Percentiles rank a stretch among this genome's conserved stretches.
phyloP scores from a whole-genome alignment of 2,329 filamentous ascomycete genomes.

The Pochonia chlamydosporia region DNA sequence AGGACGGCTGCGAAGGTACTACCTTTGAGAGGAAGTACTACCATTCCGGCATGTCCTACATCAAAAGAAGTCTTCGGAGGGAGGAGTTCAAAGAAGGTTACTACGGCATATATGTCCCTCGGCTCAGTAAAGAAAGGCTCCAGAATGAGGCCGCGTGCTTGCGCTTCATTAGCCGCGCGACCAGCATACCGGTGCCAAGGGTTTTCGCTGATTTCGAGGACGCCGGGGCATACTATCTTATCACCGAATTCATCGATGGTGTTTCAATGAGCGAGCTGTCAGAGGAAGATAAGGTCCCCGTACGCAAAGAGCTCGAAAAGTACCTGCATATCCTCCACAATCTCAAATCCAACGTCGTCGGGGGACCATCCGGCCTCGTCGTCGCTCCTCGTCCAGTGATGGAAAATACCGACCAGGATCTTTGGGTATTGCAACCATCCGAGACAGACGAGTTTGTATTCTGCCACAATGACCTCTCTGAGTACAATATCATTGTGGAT shows the following conservation, averaged over 20 bases:
- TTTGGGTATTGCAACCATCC: conserved; percentile 16
- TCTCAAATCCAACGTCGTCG: conserved; percentile 20
- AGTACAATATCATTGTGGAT: conserved; percentile 18
- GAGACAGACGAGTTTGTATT: conserved; percentile 13
- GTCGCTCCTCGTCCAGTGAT: conserved; percentile 24
- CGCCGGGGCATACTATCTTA: conserved; percentile 11
- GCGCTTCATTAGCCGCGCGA: conserved; percentile 6
- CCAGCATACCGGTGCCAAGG: conserved; percentile 12
- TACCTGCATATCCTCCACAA: conserved; percentile 19
- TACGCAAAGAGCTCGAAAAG: conserved; percentile 20
- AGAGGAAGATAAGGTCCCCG: conserved; percentile 5
- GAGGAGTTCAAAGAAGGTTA: not conserved
- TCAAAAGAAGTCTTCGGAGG: not conserved
- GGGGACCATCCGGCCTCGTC: conserved; percentile 24
- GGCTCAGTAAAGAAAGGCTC: not conserved
- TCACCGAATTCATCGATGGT: conserved; percentile 13
- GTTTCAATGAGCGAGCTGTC: conserved; percentile 10
- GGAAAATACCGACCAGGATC: conserved; percentile 14
- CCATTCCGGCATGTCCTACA: not conserved
- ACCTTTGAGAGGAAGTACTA: not conserved
- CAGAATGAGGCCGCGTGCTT: conserved; percentile 6
- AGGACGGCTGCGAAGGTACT: not conserved
- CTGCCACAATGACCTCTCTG: conserved; percentile 18
- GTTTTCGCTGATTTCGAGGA: conserved; percentile 13
- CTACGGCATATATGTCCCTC: not conserved